Evolutionary conservation across 2,329 filamentous ascomycete genomes (phyloP).

Genomic region (Colletotrichum salicis): DNA sequence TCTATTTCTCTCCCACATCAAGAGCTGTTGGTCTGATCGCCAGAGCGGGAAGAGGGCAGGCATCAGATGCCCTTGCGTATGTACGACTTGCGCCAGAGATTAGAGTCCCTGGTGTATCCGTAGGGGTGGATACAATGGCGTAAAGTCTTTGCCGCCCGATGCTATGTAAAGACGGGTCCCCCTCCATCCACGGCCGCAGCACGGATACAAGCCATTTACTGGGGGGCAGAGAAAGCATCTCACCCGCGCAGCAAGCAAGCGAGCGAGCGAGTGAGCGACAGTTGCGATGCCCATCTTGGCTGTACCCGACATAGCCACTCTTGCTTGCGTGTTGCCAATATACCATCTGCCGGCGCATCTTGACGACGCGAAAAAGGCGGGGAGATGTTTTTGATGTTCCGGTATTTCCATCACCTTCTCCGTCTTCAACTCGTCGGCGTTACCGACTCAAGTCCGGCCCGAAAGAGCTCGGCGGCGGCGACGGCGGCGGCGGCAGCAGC

Average conservation of each 20-base stretch:
- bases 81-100: constrained; percentile 2
- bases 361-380: neutral
- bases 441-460: constrained; percentile 4
- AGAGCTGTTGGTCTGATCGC: neutral
- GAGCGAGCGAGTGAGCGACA: neutral
- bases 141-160: constrained; percentile 30
- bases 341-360: neutral
- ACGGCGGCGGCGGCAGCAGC: neutral
- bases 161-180: neutral
- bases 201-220: neutral
- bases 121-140: constrained; percentile 26
- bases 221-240: neutral
- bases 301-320: constrained; percentile 28
- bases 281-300: constrained; percentile 21
- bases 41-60: neutral
- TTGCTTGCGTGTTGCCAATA: constrained; percentile 28
- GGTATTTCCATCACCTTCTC: neutral
- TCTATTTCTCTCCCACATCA: neutral
- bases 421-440: neutral
- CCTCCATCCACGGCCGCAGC: neutral
- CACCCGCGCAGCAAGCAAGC: neutral
- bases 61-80: constrained; percentile 3
- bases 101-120: constrained; percentile 13
- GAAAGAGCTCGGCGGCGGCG: neutral
- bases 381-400: neutral